Percentiles rank a stretch among this genome's conserved stretches.
Evolutionary conservation across 2,329 filamentous ascomycete species (phyloP).

Genomic region (Pseudogymnoascus sp.): DNA sequence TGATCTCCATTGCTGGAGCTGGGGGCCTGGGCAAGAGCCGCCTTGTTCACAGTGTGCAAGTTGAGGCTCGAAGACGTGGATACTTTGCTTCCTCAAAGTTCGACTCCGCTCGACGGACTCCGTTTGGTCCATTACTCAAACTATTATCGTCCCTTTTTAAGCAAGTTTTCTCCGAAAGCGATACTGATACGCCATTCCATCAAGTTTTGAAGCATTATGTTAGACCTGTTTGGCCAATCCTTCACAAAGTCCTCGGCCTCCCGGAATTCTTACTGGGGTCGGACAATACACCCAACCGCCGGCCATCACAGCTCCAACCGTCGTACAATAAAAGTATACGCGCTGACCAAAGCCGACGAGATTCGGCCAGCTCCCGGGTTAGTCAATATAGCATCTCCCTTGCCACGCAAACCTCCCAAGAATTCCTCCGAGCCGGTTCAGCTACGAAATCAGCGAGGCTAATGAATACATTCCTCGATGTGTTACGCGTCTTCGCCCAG

Average conservation of each 20-base stretch:
- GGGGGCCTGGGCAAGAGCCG: slow-evolving; percentile 60
- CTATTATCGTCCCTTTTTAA: slow-evolving; percentile 60
- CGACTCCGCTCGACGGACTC: slow-evolving; percentile 51
- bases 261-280: slow-evolving; percentile 62
- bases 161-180: slow-evolving; percentile 60
- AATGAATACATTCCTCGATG: slow-evolving; percentile 82
- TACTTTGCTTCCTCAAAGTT: slow-evolving; percentile 63
- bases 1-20: slow-evolving; percentile 53
- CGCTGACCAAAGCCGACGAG: slow-evolving; percentile 20
- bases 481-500: slow-evolving; percentile 71
- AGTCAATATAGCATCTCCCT: slow-evolving; percentile 25
- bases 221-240: slow-evolving; percentile 55
- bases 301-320: slow-evolving; percentile 15
- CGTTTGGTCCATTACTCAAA: slow-evolving; percentile 58
- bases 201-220: slow-evolving; percentile 55
- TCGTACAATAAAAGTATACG: slow-evolving; percentile 25
- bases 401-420: slow-evolving; percentile 47
- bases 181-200: slow-evolving; percentile 59
- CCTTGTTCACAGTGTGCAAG: slow-evolving; percentile 55
- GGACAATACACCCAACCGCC: background rate
- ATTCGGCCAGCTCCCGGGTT: slow-evolving; percentile 25
- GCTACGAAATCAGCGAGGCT: slow-evolving; percentile 64
- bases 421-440: slow-evolving; percentile 51
- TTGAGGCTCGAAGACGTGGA: slow-evolving; percentile 53
- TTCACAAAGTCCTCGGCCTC: slow-evolving; percentile 54